Evolutionary conservation across 2,329 filamentous ascomycete genomes (phyloP), one percentile per base, ranked within the genome.

Genomic region (Dothideomycetes sp.): DNA sequence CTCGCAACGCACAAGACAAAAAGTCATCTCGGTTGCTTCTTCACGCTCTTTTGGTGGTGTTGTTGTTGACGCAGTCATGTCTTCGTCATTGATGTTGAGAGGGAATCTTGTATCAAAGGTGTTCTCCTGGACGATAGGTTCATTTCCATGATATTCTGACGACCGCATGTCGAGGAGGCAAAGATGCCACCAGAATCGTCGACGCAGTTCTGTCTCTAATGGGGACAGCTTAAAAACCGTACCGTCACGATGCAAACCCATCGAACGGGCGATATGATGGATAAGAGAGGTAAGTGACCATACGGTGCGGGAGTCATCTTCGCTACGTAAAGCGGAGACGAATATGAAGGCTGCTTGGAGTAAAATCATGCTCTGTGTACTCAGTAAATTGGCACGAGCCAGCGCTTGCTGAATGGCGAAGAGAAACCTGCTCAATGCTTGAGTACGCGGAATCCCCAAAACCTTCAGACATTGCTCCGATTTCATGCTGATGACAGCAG

Each of bases 381-480:
- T 71, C 2, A 80, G 50, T 31, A 80, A 67, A 45, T 74, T 70
- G 5, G 74, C 74, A 39, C 70, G 65, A 4, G 75, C 69, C 37
- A 79, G 58, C 2, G 71, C 72, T 51, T 78, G 74, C 49, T 79
- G 74, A 2, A 71, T 58, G 1, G 68, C 74, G 50, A 74, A 74
- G 4, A 74, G 68, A 53, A 76, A 79, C 34, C 65, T 68, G 41
- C 57, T 60, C 18, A 75, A 56, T 5, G 67, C 49, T 4, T 53
- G 43, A 7, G 58, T 48, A 30, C 72, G 65, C 17, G 69, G 64
- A 53, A 71, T 64, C 12, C 68, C 68, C 30, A 74, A 58, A 5
- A 56, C 48, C 10, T 55, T 47, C 24, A 56, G 45, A 48, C 67
- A 69, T 30, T 74, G 62, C 18, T 64, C 53, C 1, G 58, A 44